A percentile compares a stretch with the other conserved stretches of the same genome.
Conservation (phyloP, 495 filamentous ascomycete species). For the Neurospora sp. region DNA sequence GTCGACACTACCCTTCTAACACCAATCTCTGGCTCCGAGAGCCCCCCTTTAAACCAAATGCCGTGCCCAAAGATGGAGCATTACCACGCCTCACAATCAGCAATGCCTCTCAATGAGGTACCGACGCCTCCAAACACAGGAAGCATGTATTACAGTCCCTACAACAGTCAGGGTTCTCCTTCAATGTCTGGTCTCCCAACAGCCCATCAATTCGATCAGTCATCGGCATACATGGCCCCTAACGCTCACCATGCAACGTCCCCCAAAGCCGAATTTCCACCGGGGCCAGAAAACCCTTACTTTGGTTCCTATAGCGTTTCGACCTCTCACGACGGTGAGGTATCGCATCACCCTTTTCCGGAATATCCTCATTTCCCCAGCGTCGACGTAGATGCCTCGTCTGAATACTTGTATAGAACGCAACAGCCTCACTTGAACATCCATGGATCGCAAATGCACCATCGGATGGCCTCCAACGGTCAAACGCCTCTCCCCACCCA, state of each 20-base stretch:
- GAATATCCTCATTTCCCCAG: slow-evolving; percentile 12
- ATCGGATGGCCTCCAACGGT: slow-evolving; percentile 15
- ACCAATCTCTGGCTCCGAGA: slow-evolving; percentile 34
- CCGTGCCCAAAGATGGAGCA: slow-evolving; percentile 23
- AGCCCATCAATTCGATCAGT: slow-evolving; percentile 19
- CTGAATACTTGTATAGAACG: slow-evolving; percentile 4
- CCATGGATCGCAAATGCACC: slow-evolving; percentile 14
- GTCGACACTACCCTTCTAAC: slow-evolving; percentile 37
- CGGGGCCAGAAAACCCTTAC: slow-evolving; percentile 19
- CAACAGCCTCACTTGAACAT: slow-evolving; percentile 8
- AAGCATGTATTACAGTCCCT: slow-evolving; percentile 28
- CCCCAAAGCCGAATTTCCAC: slow-evolving; percentile 20
- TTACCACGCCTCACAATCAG: slow-evolving; percentile 20
- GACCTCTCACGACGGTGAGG: slow-evolving; percentile 12
- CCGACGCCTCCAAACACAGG: slow-evolving; percentile 36
- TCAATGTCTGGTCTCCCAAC: slow-evolving; percentile 25
- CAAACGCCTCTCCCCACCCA: slow-evolving; percentile 10
- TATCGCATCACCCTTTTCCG: slow-evolving; percentile 16
- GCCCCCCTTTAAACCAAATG: slow-evolving; percentile 32
- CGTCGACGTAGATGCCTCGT: slow-evolving; percentile 8
- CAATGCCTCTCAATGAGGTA: slow-evolving; percentile 25
- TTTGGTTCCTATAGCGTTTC: slow-evolving; percentile 24
- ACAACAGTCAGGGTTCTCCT: slow-evolving; percentile 27
- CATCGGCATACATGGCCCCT: slow-evolving; percentile 16
- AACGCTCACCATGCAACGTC: slow-evolving; percentile 22